Conservation (phyloP, 768 basidiomycete genomes). For the Amanita polypyramis region DNA sequence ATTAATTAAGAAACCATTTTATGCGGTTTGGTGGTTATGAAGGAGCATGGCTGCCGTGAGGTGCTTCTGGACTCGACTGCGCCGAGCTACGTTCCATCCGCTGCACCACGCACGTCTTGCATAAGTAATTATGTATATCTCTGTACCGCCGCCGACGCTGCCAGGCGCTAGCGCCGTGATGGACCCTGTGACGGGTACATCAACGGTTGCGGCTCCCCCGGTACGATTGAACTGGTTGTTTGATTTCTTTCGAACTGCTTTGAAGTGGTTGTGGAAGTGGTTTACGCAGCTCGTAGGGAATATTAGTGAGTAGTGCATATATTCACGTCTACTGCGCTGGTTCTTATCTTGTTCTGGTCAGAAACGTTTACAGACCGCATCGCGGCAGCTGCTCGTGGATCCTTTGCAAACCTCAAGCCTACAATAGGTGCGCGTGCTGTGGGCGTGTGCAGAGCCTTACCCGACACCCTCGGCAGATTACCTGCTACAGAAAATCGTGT, state of each 20-base stretch:
- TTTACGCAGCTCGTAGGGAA: neutral
- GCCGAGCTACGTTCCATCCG: neutral
- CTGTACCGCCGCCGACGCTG: neutral
- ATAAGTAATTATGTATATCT: neutral
- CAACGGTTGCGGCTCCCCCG: neutral
- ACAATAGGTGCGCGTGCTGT: neutral
- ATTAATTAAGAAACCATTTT: neutral
- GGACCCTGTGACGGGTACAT: neutral
- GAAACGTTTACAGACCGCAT: neutral
- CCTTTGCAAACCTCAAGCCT: neutral
- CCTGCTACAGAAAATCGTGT: neutral
- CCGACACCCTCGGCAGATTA: neutral
- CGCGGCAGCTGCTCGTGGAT: neutral
- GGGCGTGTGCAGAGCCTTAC: too few species aligned
- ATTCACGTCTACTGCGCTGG: neutral
- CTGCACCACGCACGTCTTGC: neutral
- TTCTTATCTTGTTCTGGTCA: neutral
- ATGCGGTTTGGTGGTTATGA: neutral
- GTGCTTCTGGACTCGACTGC: neutral
- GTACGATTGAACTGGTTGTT: neutral
- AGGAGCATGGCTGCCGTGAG: neutral
- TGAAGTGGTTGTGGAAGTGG: conserved; percentile 6
- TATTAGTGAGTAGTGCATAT: conserved; percentile 1
- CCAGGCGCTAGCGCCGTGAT: neutral
- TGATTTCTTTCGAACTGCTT: neutral